A percentile compares a stretch with the other conserved stretches of the same genome.
Evolutionary conservation across 1,284 basidiomycete genomes (phyloP).

Genomic region (Stereum hirsutum): DNA sequence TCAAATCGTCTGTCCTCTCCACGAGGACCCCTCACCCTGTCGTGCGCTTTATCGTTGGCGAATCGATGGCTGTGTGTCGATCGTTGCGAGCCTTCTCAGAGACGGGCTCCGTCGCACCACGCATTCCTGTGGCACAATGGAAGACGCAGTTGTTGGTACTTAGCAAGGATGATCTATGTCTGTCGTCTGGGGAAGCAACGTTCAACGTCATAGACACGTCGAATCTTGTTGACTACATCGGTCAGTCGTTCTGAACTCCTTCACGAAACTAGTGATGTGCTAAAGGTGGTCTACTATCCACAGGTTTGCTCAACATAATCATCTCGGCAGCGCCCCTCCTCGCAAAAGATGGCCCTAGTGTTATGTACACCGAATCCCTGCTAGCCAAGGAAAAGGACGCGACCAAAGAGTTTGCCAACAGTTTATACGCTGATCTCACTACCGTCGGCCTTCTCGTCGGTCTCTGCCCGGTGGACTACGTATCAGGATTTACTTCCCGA

Average conservation of each 20-base stretch:
- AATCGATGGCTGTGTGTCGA: slow-evolving; percentile 24
- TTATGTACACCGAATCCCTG: slow-evolving; percentile 34
- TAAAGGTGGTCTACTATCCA: too few species aligned
- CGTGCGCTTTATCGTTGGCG: slow-evolving; percentile 28
- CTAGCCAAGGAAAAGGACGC: slow-evolving; percentile 18
- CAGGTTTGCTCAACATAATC: slow-evolving; percentile 34
- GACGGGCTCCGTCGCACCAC: slow-evolving; percentile 8
- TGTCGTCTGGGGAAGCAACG: too few species aligned
- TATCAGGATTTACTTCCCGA: slow-evolving; percentile 30
- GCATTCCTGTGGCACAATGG: slow-evolving; percentile 21
- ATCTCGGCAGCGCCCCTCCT: slow-evolving; percentile 13
- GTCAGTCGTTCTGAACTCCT: too few species aligned
- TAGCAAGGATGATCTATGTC: background rate
- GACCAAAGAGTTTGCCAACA: slow-evolving; percentile 22
- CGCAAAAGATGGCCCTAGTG: slow-evolving; percentile 1
- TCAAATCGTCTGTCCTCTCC: slow-evolving; percentile 9
- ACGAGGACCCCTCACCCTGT: slow-evolving; percentile 3
- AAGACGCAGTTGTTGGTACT: slow-evolving; percentile 4
- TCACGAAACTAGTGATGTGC: too few species aligned
- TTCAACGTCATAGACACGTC: slow-evolving; percentile 15
- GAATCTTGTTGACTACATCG: slow-evolving; percentile 12
- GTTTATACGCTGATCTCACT: slow-evolving; percentile 29
- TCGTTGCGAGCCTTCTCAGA: slow-evolving; percentile 17
- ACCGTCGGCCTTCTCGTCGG: slow-evolving; percentile 32
- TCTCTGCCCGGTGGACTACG: slow-evolving; percentile 27